Percentiles rank a stretch among this genome's conserved stretches.
These are phyloP conservation scores for Pythium periplocum DNA, from an alignment of 352 stramenopile genomes.

Conservation along the genomic window DNA sequence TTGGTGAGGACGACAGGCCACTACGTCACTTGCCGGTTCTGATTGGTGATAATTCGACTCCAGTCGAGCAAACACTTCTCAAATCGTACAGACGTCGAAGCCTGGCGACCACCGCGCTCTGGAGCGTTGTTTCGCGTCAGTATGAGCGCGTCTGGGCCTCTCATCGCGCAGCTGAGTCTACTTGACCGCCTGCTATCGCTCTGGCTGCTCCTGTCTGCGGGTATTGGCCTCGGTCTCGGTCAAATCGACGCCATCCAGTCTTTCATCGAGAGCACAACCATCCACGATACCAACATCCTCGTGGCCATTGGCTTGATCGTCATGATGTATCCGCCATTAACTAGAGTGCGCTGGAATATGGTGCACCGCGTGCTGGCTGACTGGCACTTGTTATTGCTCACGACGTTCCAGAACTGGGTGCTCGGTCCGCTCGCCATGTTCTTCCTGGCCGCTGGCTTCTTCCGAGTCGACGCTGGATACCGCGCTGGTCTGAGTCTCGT, in stretches of 20 bases:
- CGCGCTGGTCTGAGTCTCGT: slow-evolving; percentile 65
- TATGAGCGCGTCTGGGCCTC: too few relatives aligned
- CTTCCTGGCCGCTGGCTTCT: slow-evolving; percentile 40
- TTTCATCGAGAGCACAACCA: slow-evolving; percentile 42
- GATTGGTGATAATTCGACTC: too few relatives aligned
- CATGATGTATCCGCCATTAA: slow-evolving; percentile 63
- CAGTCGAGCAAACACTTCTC: too few relatives aligned
- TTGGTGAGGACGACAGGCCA: too few relatives aligned
- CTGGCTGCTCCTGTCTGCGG: slow-evolving; percentile 42
- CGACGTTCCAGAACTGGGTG: slow-evolving; percentile 58
- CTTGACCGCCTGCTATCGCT: slow-evolving; percentile 44
- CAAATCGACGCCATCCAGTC: slow-evolving; percentile 26
- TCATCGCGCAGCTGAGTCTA: slow-evolving; percentile 23
- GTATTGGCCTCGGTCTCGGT: slow-evolving; percentile 25
- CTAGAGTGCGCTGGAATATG: slow-evolving; percentile 47
- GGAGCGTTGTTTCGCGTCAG: too few relatives aligned
- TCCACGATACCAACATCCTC: slow-evolving; percentile 46
- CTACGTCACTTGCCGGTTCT: too few relatives aligned
- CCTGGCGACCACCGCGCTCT: too few relatives aligned
- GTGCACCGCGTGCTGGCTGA: slow-evolving; percentile 32
- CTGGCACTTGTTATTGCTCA: slow-evolving; percentile 45
- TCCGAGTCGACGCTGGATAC: slow-evolving; percentile 41
- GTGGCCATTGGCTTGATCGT: slow-evolving; percentile 43
- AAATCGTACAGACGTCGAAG: too few relatives aligned
- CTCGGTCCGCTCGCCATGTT: slow-evolving; percentile 53